Conservation (phyloP, 345 rosid genomes). For the Anastatica hierochuntica region DNA sequence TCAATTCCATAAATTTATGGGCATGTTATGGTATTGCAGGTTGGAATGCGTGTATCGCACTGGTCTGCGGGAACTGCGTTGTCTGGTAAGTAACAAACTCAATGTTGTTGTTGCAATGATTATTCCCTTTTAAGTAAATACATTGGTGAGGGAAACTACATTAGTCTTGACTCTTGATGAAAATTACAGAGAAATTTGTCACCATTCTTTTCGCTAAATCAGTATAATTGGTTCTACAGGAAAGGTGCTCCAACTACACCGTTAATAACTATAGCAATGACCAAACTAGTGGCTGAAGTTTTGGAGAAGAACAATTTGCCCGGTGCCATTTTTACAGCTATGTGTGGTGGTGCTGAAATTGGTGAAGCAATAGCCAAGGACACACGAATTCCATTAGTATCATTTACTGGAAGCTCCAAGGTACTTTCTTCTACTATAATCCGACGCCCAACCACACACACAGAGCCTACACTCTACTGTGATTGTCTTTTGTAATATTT, state of each 20-base stretch:
- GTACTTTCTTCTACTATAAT: slow-evolving; percentile 24
- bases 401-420: slow-evolving; percentile 94
- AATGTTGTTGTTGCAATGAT: background rate
- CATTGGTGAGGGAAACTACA: too few relatives aligned
- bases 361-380: slow-evolving; percentile 92
- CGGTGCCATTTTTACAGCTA: slow-evolving; percentile 84
- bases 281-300: slow-evolving; percentile 75
- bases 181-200: background rate
- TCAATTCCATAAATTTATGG: background rate
- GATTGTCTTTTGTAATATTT: background rate
- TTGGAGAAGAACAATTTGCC: slow-evolving; percentile 84
- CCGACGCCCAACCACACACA: background rate
- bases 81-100: slow-evolving; percentile 57
- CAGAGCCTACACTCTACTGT: background rate
- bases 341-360: slow-evolving; percentile 90
- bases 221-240: slow-evolving; percentile 31
- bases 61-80: slow-evolving; percentile 94
- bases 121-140: too few relatives aligned
- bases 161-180: background rate
- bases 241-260: slow-evolving; percentile 98
- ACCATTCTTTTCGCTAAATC: background rate
- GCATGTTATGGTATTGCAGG: slow-evolving; percentile 38
- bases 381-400: slow-evolving; percentile 66
- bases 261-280: slow-evolving; percentile 84
- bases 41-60: slow-evolving; percentile 97